These are phyloP conservation scores for Fusarium ramigenum DNA, from an alignment of 2,329 filamentous ascomycete genomes.

Conservation along the genomic window DNA sequence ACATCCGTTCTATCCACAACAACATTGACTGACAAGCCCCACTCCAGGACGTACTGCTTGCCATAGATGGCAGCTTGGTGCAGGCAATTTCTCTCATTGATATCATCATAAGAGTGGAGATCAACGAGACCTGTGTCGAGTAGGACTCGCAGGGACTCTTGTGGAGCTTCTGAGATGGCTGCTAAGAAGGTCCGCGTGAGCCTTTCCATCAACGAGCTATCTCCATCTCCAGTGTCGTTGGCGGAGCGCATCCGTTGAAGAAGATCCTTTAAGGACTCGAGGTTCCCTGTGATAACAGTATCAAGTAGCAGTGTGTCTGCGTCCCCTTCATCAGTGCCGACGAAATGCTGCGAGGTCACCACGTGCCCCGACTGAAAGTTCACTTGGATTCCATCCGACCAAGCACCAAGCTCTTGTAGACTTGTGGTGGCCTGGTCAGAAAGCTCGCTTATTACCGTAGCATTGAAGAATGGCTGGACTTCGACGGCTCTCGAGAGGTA, in stretches of 20 bases:
- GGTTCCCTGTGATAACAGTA: slow-evolving; percentile 83
- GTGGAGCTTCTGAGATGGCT: slow-evolving; percentile 85
- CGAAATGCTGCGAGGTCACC: slow-evolving; percentile 71
- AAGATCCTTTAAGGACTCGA: slow-evolving; percentile 81
- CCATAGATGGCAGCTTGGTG: slow-evolving; percentile 98
- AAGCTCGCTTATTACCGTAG: slow-evolving; percentile 93
- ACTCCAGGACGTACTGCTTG: slow-evolving; percentile 78
- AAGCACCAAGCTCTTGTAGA: slow-evolving; percentile 91
- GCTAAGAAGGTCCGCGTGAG: slow-evolving; percentile 91
- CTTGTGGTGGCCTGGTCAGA: slow-evolving; percentile 98
- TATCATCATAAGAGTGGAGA: slow-evolving; percentile 93
- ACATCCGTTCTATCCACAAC: slow-evolving; percentile 86
- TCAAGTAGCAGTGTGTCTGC: slow-evolving; percentile 89
- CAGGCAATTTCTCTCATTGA: slow-evolving; percentile 95
- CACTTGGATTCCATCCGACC: slow-evolving; percentile 96
- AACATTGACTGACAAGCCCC: slow-evolving; percentile 79
- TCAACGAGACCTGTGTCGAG: slow-evolving; percentile 85
- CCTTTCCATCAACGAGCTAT: slow-evolving; percentile 71
- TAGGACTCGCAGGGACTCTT: slow-evolving; percentile 78
- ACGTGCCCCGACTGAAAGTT: slow-evolving; percentile 78
- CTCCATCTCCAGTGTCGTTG: slow-evolving; percentile 64
- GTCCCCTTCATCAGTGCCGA: slow-evolving; percentile 87
- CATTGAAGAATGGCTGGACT: slow-evolving; percentile 98
- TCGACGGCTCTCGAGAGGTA: slow-evolving; percentile 96
- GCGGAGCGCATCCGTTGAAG: slow-evolving; percentile 73